phyloP scores from a whole-genome alignment of 2,329 filamentous ascomycete genomes.

The Arthrobotrys entomopaga region DNA sequence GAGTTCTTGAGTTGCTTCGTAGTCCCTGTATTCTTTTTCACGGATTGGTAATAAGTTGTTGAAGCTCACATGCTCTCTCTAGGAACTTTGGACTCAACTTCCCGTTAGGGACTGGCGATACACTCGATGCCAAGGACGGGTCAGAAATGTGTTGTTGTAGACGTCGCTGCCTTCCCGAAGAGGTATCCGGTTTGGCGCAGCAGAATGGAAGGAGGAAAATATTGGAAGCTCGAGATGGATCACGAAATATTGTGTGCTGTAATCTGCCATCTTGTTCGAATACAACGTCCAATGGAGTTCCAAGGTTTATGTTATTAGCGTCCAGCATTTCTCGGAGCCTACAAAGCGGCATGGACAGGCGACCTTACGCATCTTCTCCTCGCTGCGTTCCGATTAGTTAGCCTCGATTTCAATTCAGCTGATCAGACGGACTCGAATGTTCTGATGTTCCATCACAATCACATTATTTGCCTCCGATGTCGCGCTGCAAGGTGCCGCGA shows the following conservation, averaged over 20 bases:
- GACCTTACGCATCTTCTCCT: too few relatives aligned
- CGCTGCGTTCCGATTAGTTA: not conserved
- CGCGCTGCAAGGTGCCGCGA: not conserved
- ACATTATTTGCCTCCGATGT: conserved; percentile 2
- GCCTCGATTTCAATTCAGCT: too few relatives aligned
- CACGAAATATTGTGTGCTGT: conserved; percentile 46
- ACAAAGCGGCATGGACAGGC: not conserved
- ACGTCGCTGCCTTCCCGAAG: conserved; percentile 34
- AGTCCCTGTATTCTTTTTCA: not conserved
- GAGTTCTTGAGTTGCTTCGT: too few relatives aligned
- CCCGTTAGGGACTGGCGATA: conserved; percentile 8
- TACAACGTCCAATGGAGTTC: not conserved
- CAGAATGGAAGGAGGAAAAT: conserved; percentile 28
- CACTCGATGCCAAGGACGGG: not conserved
- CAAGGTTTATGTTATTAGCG: conserved; percentile 8
- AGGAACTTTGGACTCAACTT: conserved; percentile 7
- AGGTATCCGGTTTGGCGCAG: not conserved
- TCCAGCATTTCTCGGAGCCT: conserved; percentile 15
- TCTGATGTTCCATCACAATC: not conserved
- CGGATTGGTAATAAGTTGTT: not conserved
- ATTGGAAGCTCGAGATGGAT: conserved; percentile 31
- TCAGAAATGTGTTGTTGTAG: conserved; percentile 33
- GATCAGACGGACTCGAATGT: not conserved
- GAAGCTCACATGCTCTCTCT: conserved; percentile 10
- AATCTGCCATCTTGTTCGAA: too few relatives aligned